Conservation (phyloP, 2,329 filamentous ascomycete species). For the Aureobasidium namibiae region DNA sequence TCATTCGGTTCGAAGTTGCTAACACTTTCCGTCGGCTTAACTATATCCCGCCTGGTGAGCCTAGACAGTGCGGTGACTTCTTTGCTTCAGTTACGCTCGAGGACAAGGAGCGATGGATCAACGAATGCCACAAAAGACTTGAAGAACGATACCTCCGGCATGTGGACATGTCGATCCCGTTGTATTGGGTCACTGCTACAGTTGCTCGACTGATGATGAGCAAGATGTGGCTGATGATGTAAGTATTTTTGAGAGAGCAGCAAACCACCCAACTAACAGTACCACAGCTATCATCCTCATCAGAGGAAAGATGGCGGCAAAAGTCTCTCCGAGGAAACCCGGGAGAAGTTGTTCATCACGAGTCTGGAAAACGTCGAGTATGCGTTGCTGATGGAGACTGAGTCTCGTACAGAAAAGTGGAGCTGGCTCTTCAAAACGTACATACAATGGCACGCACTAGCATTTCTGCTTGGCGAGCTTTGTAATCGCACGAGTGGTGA, state of each 20-base stretch:
- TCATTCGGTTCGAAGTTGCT: constrained; percentile 47
- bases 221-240: constrained; percentile 67
- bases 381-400: constrained; percentile 55
- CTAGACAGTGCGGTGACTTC: constrained; percentile 33
- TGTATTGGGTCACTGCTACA: constrained; percentile 62
- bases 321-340: constrained; percentile 52
- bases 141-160: constrained; percentile 43
- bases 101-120: constrained; percentile 44
- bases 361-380: constrained; percentile 70
- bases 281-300: constrained; percentile 56
- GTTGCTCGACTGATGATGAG: constrained; percentile 63
- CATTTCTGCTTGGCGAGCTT: constrained; percentile 53
- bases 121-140: constrained; percentile 37
- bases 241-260: neutral
- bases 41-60: constrained; percentile 35
- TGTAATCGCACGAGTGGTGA: constrained; percentile 50
- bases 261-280: neutral
- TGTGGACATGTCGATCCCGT: constrained; percentile 47
- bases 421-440: constrained; percentile 58
- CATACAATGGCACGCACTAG: constrained; percentile 58
- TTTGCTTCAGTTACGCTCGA: constrained; percentile 37
- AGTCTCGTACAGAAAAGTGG: constrained; percentile 55
- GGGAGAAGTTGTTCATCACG: constrained; percentile 61
- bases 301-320: constrained; percentile 52
- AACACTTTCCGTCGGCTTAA: constrained; percentile 39